phyloP scores from a whole-genome alignment of 768 basidiomycete species.

The Amanita subjunquillea region DNA sequence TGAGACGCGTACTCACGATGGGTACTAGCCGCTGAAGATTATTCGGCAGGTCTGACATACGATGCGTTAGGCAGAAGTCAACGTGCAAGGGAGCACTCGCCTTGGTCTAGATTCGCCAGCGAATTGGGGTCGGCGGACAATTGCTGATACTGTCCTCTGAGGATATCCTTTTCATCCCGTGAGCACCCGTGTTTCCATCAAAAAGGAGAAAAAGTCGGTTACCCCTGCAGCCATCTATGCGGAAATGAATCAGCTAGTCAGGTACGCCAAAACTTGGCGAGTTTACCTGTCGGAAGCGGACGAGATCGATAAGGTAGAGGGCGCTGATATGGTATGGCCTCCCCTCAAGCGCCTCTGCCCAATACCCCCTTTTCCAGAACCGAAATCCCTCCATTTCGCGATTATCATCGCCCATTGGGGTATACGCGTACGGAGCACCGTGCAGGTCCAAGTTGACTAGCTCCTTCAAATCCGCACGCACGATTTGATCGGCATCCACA shows the following conservation, averaged over 20 bases:
- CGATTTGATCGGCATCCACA: slow-evolving; percentile 96
- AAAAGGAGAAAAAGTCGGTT: slow-evolving; percentile 8
- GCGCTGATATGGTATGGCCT: slow-evolving; percentile 95
- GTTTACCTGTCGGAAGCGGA: slow-evolving; percentile 80
- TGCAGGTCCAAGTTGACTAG: slow-evolving; percentile 88
- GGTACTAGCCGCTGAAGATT: slow-evolving; percentile 89
- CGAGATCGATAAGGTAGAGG: slow-evolving; percentile 91
- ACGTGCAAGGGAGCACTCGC: slow-evolving; percentile 21
- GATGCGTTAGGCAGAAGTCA: neutral
- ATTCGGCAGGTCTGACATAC: slow-evolving; percentile 78
- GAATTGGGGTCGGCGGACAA: slow-evolving; percentile 93
- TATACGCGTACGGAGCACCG: slow-evolving; percentile 91
- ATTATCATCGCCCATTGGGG: slow-evolving; percentile 96
- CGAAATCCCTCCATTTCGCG: slow-evolving; percentile 94
- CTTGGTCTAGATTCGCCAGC: slow-evolving; percentile 91
- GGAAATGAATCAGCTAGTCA: neutral
- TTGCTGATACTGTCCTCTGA: slow-evolving; percentile 86
- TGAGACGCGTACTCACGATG: slow-evolving; percentile 50
- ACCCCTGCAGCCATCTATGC: slow-evolving; percentile 44
- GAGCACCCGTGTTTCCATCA: neutral
- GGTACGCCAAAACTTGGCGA: slow-evolving; percentile 8
- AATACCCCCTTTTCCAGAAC: slow-evolving; percentile 98
- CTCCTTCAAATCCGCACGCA: slow-evolving; percentile 91
- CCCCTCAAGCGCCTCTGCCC: slow-evolving; percentile 81
- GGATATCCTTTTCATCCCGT: slow-evolving; percentile 50